Evolutionary conservation across 169 alveolate genomes (phyloP).

Genomic region (Plasmodium billcollinsi): DNA sequence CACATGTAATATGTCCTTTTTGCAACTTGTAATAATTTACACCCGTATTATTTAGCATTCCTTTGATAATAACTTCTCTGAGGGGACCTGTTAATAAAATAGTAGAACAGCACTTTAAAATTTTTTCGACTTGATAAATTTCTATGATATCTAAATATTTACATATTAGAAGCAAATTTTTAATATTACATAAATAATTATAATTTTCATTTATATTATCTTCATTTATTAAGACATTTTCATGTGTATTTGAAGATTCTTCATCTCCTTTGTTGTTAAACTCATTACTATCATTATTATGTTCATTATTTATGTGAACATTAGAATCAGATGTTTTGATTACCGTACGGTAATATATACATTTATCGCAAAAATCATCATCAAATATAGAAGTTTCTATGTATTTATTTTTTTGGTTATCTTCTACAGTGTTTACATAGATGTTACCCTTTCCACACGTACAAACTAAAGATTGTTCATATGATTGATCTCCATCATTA

Average conservation of each 20-base stretch:
- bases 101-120: constrained; percentile 42
- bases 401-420: constrained; percentile 26
- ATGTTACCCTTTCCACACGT: constrained; percentile 51
- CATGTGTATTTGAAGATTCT: background rate
- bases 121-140: constrained; percentile 66
- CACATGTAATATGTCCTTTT: constrained; percentile 72
- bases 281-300: background rate
- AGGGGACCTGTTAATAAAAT: constrained; percentile 57
- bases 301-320: too few relatives aligned
- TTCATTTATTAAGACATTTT: constrained; percentile 49
- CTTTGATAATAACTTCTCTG: constrained; percentile 65
- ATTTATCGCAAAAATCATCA: constrained; percentile 54
- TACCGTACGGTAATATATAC: constrained; percentile 44
- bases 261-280: background rate
- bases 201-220: constrained; percentile 73
- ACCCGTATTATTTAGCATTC: constrained; percentile 64
- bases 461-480: constrained; percentile 19
- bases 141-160: constrained; percentile 67
- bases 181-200: constrained; percentile 62
- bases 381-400: constrained; percentile 35
- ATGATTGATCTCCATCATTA: constrained; percentile 52
- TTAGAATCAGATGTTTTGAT: too few relatives aligned
- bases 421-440: constrained; percentile 30
- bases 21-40: constrained; percentile 72
- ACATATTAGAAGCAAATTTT: constrained; percentile 50